Conservation (phyloP, 2,329 filamentous ascomycete genomes). For the Xylariaceae sp. region DNA sequence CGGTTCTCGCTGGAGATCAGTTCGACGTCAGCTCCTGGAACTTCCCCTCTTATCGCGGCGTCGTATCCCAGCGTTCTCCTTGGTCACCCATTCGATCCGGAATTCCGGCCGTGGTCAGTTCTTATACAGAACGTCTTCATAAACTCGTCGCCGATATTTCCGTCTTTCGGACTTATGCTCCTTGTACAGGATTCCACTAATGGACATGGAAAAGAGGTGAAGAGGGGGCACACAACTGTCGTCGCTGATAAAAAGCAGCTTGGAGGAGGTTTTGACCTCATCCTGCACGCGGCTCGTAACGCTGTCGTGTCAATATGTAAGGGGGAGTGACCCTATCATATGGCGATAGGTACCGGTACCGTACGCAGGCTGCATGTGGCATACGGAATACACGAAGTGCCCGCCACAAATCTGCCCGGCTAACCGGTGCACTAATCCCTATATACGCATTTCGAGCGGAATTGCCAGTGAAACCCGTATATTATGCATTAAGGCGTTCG, state of each 20-base stretch:
- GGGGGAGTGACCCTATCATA: constrained; percentile 15
- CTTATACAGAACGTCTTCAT: constrained; percentile 1
- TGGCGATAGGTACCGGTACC: no score
- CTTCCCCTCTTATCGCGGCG: constrained; percentile 21
- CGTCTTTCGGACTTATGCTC: not conserved
- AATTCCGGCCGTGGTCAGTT: constrained; percentile 12
- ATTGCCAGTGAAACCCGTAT: no score
- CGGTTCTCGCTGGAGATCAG: constrained; percentile 15
- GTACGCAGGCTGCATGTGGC: not conserved
- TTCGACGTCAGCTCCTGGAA: constrained; percentile 20
- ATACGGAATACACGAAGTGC: not conserved
- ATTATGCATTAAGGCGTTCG: no score
- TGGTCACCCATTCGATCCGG: constrained; percentile 16
- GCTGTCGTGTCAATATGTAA: constrained; percentile 13
- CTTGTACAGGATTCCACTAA: not conserved
- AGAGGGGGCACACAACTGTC: constrained; percentile 12
- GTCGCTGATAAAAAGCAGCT: constrained; percentile 14
- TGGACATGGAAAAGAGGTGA: constrained; percentile 1
- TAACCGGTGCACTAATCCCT: no score
- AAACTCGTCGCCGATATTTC: not conserved
- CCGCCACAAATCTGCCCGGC: not conserved
- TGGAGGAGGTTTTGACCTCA: constrained; percentile 21
- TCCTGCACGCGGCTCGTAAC: constrained; percentile 11
- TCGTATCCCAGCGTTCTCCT: constrained; percentile 16
- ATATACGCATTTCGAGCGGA: no score